These are phyloP conservation scores for Saccharomycodes ludwigii DNA, from an alignment of 805 yeast genomes.

Conservation along the genomic window DNA sequence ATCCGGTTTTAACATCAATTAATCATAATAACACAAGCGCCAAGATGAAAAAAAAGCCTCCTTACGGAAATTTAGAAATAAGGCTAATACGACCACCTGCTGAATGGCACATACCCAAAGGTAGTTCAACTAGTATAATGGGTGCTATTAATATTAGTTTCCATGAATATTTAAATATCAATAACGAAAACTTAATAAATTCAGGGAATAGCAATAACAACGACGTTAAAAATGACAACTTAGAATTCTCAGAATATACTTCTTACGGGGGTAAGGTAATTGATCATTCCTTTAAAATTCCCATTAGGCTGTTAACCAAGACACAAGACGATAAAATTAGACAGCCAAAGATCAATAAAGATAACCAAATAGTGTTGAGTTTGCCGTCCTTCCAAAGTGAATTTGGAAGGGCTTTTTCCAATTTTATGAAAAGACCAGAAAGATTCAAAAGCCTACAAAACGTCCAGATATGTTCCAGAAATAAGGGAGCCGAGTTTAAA, in stretches of 20 bases:
- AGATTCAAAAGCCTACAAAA: conserved; percentile 47
- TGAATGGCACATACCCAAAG: neutral
- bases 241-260: no score
- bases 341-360: conserved; percentile 51
- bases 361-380: conserved; percentile 43
- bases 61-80: neutral
- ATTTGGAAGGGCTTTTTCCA: conserved; percentile 31
- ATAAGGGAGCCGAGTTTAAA: conserved; percentile 10
- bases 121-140: no score
- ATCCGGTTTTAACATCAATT: no score
- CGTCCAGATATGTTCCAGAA: conserved; percentile 4
- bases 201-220: no score
- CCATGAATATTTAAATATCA: no score
- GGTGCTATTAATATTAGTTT: no score
- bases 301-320: conserved; percentile 49
- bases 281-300: conserved; percentile 63
- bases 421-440: conserved; percentile 50
- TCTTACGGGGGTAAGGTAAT: no score
- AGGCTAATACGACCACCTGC: neutral
- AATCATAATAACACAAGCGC: no score
- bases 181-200: no score
- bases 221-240: no score
- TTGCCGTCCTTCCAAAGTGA: conserved; percentile 23
- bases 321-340: conserved; percentile 38
- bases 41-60: no score